These are phyloP conservation scores for Metschnikowia gelsemii DNA, from an alignment of 805 yeast species.

Conservation along the genomic window DNA sequence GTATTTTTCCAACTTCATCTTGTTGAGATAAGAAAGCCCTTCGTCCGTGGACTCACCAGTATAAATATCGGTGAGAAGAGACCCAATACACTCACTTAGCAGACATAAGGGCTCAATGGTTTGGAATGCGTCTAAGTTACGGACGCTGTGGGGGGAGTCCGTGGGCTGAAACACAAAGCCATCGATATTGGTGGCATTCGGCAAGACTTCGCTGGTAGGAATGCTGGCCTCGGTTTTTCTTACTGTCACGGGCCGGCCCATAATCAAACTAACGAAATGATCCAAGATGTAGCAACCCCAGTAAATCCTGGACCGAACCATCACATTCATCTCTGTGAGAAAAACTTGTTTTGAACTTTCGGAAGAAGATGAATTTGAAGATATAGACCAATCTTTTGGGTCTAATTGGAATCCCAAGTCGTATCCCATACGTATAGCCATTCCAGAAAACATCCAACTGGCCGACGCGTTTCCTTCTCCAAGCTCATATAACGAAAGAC, in stretches of 20 bases:
- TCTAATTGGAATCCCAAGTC: conserved; percentile 23
- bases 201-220: conserved; percentile 21
- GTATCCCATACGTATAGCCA: conserved; percentile 24
- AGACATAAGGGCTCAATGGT: conserved; percentile 19
- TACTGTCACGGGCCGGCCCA: conserved; percentile 24
- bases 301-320: conserved; percentile 20
- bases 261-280: conserved; percentile 20
- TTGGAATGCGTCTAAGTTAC: conserved; percentile 18
- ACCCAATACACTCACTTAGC: conserved; percentile 21
- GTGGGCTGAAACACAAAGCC: conserved; percentile 15
- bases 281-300: conserved; percentile 23
- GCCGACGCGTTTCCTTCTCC: conserved; percentile 23
- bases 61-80: conserved; percentile 19
- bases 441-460: conserved; percentile 24
- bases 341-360: conserved; percentile 9
- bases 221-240: conserved; percentile 21
- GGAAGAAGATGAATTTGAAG: conserved; percentile 1
- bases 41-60: conserved; percentile 17
- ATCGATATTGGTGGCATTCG: conserved; percentile 17
- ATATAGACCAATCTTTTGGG: conserved; percentile 21
- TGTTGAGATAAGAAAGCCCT: conserved; percentile 13
- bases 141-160: conserved; percentile 6
- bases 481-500: conserved; percentile 20
- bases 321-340: conserved; percentile 14
- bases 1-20: conserved; percentile 13